phyloP scores from a whole-genome alignment of 345 rosid genomes.

The Eucalyptus regnans region DNA sequence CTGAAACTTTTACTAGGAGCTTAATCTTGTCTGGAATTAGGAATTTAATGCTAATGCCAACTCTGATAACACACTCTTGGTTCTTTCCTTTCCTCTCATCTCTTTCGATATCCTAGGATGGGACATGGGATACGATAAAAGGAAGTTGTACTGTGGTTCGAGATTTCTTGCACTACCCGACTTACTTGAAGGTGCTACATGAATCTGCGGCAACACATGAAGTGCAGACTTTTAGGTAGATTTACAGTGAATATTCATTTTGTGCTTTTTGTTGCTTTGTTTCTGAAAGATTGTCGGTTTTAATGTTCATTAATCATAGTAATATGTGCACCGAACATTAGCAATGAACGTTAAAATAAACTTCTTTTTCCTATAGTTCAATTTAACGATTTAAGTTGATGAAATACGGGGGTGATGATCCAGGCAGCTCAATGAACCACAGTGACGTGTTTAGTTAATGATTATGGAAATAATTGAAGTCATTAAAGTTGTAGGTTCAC shows the following conservation, averaged over 20 bases:
- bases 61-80: neutral
- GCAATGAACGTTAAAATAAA: neutral
- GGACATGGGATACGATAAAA: constrained; percentile 67
- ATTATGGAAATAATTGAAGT: neutral
- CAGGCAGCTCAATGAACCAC: neutral
- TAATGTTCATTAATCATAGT: neutral
- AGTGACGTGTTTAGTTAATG: neutral
- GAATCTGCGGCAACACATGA: constrained; percentile 42
- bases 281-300: neutral
- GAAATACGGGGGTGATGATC: neutral
- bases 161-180: constrained; percentile 61
- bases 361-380: neutral
- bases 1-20: constrained; percentile 9
- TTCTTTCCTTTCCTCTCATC: neutral
- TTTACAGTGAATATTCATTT: neutral
- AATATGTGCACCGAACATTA: neutral
- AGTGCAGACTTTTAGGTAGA: constrained; percentile 54
- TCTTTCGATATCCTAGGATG: constrained; percentile 41
- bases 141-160: constrained; percentile 67
- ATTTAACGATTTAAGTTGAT: neutral
- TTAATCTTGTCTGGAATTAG: neutral
- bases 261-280: neutral
- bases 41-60: neutral
- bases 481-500: neutral
- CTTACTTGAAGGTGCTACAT: constrained; percentile 51